Base-by-base conservation (phyloP, 2,329 filamentous ascomycete genomes). In the Monosporascus sp. region DNA sequence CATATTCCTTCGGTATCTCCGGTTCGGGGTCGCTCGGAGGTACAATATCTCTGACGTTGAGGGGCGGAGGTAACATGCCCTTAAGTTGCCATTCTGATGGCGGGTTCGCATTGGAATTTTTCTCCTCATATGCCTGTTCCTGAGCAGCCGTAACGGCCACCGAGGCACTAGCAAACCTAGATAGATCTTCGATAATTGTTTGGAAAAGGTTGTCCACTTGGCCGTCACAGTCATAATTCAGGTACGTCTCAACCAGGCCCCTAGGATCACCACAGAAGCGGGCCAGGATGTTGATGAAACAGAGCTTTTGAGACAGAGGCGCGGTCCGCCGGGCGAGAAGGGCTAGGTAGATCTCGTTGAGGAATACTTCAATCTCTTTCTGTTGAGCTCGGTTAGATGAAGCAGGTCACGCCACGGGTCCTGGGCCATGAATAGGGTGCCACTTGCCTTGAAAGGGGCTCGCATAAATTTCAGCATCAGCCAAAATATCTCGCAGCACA, bases 201-300 rank as follows among this genome's bases (percentile, higher is more conserved):
- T 99, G 94, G 69, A 96, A 99, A 71, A 97, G 94, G 70, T 99
- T 99, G 72, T 97, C 93, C 55, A 97, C 83, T 41, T 91, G 91
- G 55, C 93, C 82, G 65, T 97, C 95, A 72, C 94, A 99, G 69
- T 99, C 94, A 67, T 99, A 99, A 71, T 99, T 99, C 58, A 99
- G 81, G 70, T 99, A 99, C 16, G 92, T 87, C 71, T 99, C 94
- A 17, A 99, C 94, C 48, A 99, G 71, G 0, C 91, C 92, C 60
- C 90, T 82, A 2, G 93, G 90, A 67, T 99, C 94, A 17, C 84
- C 85, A 55, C 88, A 92, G 48, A 99, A 78, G 54, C 93, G 82
- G 63, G 90, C 88, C 50, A 99, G 79, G 26, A 99, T 84, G 55
- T 85, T 86, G 70, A 99, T 83, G 60, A 97, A 94, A 66, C 93